Conservation (phyloP, 306 rosid genomes). For the Casuarina glauca region DNA sequence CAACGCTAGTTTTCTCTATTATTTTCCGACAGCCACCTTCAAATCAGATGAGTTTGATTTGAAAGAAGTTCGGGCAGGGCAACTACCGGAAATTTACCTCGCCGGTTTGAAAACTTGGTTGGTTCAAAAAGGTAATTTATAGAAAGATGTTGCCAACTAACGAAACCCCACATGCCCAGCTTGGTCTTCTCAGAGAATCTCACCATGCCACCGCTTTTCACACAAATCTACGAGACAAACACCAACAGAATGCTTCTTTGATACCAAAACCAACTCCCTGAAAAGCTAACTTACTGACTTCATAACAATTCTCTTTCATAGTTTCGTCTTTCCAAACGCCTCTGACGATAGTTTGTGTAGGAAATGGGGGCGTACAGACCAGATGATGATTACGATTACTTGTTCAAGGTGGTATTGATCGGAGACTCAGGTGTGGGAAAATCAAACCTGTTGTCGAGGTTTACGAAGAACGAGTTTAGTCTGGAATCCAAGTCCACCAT, state of each 20-base stretch:
- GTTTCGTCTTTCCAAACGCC: conserved; percentile 29
- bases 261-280: conserved; percentile 22
- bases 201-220: conserved; percentile 7
- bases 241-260: not conserved
- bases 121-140: not conserved
- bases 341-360: conserved; percentile 22
- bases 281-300: not conserved
- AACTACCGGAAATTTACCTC: not conserved
- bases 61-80: not conserved
- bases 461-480: conserved; percentile 77
- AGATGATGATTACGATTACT: conserved; percentile 81
- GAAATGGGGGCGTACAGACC: conserved; percentile 74
- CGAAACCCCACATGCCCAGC: conserved; percentile 30
- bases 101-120: not conserved
- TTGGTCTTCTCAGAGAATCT: conserved; percentile 10
- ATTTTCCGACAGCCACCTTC: no score
- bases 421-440: conserved; percentile 92
- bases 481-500: conserved; percentile 82
- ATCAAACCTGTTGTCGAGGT: conserved; percentile 80
- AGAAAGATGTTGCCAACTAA: not conserved
- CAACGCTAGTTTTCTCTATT: no score
- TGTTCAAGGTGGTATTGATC: conserved; percentile 80
- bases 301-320: conserved; percentile 6
- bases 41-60: no score
- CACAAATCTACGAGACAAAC: conserved; percentile 13